These are phyloP conservation scores for Nidularia pulvinata DNA, from an alignment of 768 basidiomycete genomes.

Conservation along the genomic window DNA sequence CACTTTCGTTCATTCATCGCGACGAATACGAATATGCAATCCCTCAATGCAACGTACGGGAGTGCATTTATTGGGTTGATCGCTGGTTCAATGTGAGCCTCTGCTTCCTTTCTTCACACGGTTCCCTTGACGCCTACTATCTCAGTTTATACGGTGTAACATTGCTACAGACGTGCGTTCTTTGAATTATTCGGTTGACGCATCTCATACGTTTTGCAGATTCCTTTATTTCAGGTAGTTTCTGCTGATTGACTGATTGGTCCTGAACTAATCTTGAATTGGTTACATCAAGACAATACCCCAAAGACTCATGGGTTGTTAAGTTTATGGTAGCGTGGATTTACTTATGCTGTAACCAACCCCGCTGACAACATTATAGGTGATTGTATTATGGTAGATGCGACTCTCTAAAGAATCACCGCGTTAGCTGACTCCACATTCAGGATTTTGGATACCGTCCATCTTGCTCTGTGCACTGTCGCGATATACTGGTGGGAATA, in stretches of 20 bases:
- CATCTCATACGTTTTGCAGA: constrained; percentile 8
- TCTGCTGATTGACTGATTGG: neutral
- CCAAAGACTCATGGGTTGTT: constrained; percentile 31
- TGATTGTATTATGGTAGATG: constrained; percentile 34
- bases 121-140: neutral
- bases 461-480: constrained; percentile 40
- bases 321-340: constrained; percentile 44
- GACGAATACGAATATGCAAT: constrained; percentile 53
- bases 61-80: constrained; percentile 44
- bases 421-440: too few species aligned
- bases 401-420: too few species aligned
- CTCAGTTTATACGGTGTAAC: constrained; percentile 46
- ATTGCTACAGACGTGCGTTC: constrained; percentile 36
- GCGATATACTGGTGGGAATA: constrained; percentile 44
- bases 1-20: neutral
- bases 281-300: constrained; percentile 26
- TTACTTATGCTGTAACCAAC: too few species aligned
- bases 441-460: constrained; percentile 41
- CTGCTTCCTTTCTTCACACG: neutral
- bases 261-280: neutral
- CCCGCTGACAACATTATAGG: too few species aligned
- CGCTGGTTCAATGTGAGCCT: constrained; percentile 40
- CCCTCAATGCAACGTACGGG: constrained; percentile 49
- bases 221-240: constrained; percentile 40
- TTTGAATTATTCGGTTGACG: neutral